Evolutionary conservation across 2,329 filamentous ascomycete species (phyloP).

Genomic region (Pseudodiploospora longispora): DNA sequence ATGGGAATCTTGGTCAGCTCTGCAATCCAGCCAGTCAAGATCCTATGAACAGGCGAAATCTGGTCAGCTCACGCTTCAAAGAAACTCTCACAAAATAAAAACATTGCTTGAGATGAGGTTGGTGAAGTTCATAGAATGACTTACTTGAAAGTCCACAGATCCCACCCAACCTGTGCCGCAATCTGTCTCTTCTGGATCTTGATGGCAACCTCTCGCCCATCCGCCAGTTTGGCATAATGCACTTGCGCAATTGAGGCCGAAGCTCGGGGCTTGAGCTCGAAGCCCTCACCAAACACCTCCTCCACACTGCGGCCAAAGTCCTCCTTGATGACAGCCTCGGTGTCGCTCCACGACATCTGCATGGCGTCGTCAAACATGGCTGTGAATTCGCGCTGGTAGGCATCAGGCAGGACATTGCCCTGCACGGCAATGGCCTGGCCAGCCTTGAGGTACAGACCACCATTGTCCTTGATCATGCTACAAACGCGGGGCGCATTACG

Average conservation of each 20-base stretch:
- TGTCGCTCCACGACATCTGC: constrained; percentile 3
- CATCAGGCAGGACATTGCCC: constrained; percentile 3
- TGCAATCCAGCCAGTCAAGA: neutral
- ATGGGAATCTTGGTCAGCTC: constrained; percentile 2
- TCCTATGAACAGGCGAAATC: neutral
- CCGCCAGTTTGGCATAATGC: constrained; percentile 3
- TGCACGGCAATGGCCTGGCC: constrained; percentile 8
- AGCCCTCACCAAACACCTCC: constrained; percentile 1
- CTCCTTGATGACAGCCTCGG: constrained; percentile 4
- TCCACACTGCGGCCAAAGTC: constrained; percentile 3
- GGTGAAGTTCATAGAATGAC: too few relatives aligned
- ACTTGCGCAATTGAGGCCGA: constrained; percentile 6
- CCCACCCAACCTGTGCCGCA: constrained; percentile 4
- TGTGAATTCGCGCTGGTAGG: constrained; percentile 6
- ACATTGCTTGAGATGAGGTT: too few relatives aligned
- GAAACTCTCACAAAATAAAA: too few relatives aligned
- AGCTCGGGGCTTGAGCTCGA: constrained; percentile 4
- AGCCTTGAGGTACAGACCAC: constrained; percentile 6
- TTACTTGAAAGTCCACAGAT: constrained; percentile 7
- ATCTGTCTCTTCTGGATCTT: constrained; percentile 4
- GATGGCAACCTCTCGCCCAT: constrained; percentile 5
- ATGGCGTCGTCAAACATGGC: constrained; percentile 7
- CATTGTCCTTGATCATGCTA: constrained; percentile 5
- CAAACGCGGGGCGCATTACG: constrained; percentile 1
- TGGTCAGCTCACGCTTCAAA: too few relatives aligned